Conservation (phyloP, 2,329 filamentous ascomycete genomes). For the Ascochyta koolunga region DNA sequence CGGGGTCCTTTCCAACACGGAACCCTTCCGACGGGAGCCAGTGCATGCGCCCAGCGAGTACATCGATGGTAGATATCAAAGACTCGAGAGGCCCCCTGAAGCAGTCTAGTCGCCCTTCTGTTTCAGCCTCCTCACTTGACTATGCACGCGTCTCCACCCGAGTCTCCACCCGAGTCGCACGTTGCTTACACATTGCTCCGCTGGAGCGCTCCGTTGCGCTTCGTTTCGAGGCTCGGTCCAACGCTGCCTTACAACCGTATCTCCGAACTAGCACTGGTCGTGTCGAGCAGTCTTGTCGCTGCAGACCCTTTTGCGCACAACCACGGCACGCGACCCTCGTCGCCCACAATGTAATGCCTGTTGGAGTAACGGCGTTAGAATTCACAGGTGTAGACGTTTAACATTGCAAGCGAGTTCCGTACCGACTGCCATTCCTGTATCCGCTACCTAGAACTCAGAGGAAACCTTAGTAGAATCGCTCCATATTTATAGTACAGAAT, state of each 20-base stretch:
- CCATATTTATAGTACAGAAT: conserved; percentile 34
- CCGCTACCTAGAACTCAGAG: conserved; percentile 23
- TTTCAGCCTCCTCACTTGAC: not conserved
- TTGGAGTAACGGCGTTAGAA: not conserved
- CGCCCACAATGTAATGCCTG: too few species aligned
- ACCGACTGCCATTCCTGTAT: conserved; percentile 22
- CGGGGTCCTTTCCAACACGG: conserved; percentile 9
- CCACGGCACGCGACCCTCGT: not conserved
- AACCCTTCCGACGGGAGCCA: not conserved
- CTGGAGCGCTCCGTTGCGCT: conserved; percentile 3
- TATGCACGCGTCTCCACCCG: not conserved
- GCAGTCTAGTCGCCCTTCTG: not conserved
- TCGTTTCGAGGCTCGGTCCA: conserved; percentile 1
- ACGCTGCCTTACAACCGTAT: not conserved
- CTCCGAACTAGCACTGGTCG: conserved; percentile 1
- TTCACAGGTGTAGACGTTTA: not conserved
- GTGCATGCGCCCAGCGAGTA: too few species aligned
- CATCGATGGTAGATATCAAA: too few species aligned
- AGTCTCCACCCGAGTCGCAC: not conserved
- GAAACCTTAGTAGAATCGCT: conserved; percentile 13
- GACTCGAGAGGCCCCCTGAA: not conserved
- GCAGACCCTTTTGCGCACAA: not conserved
- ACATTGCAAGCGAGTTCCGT: not conserved
- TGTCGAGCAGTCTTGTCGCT: not conserved
- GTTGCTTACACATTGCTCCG: not conserved